phyloP scores from a whole-genome alignment of 164 flowering plant species.

The Liquidambar formosana region DNA sequence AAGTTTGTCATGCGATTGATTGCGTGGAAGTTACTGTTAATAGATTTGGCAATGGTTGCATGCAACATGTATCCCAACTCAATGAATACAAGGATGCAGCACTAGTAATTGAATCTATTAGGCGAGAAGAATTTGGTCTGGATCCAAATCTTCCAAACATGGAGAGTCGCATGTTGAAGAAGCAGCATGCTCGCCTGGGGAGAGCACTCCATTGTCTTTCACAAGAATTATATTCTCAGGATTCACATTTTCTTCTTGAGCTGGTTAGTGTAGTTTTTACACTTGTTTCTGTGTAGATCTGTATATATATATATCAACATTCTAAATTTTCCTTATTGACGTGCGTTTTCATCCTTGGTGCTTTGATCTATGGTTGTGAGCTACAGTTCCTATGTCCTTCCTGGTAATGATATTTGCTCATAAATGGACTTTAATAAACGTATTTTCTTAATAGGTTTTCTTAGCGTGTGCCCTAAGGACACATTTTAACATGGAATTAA shows the following conservation, averaged over 20 bases:
- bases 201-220: slow-evolving; percentile 96
- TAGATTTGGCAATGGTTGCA: slow-evolving; percentile 7
- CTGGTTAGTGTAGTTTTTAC: slow-evolving; percentile 54
- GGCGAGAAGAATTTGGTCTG: slow-evolving; percentile 93
- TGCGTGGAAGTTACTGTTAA: slow-evolving; percentile 18
- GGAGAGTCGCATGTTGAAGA: slow-evolving; percentile 66
- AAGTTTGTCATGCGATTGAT: slow-evolving; percentile 10
- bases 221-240: slow-evolving; percentile 92
- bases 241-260: slow-evolving; percentile 97
- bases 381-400: too few species aligned
- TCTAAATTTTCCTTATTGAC: too few species aligned
- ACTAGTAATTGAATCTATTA: slow-evolving; percentile 67
- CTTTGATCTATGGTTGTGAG: too few species aligned
- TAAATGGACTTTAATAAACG: too few species aligned
- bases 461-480: too few species aligned
- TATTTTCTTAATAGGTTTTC: too few species aligned
- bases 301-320: too few species aligned
- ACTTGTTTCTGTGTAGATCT: too few species aligned
- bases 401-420: too few species aligned
- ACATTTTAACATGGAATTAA: too few species aligned
- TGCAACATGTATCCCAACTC: slow-evolving; percentile 6
- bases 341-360: too few species aligned
- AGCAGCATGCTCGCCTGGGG: slow-evolving; percentile 97
- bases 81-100: slow-evolving; percentile 38
- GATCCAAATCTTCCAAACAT: slow-evolving; percentile 46